phyloP scores from a whole-genome alignment of 2,329 filamentous ascomycete species.

The Pseudogymnoascus sp. region DNA sequence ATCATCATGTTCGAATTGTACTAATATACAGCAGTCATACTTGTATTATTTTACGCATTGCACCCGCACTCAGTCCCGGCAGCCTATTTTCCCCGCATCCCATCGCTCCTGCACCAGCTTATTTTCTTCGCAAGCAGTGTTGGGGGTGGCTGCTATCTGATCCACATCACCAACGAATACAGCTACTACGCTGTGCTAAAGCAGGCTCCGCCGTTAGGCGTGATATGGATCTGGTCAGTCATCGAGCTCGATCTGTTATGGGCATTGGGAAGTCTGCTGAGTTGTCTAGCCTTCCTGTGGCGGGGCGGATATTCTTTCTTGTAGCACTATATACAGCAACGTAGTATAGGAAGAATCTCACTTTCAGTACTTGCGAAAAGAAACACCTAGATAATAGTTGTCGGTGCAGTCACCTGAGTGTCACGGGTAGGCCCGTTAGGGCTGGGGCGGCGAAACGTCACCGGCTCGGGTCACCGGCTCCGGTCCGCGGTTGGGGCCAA shows the following conservation, averaged over 20 bases:
- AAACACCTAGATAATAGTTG: neutral
- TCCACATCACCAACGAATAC: constrained; percentile 70
- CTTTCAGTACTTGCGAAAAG: neutral
- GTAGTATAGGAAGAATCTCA: neutral
- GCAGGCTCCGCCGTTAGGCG: constrained; percentile 77
- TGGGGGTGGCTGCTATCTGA: constrained; percentile 64
- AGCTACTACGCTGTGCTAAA: constrained; percentile 89
- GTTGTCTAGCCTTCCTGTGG: constrained; percentile 22
- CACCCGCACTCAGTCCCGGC: constrained; percentile 35
- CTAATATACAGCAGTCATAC: constrained; percentile 27
- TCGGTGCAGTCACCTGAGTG: neutral
- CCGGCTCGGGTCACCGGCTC: neutral
- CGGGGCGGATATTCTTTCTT: constrained; percentile 20
- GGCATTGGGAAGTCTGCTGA: constrained; percentile 48
- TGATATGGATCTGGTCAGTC: constrained; percentile 87
- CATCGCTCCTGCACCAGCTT: constrained; percentile 42
- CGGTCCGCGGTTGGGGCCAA: neutral
- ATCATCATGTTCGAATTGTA: constrained; percentile 11
- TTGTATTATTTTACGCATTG: constrained; percentile 26
- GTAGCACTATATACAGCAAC: constrained; percentile 10
- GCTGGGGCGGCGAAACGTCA: neutral
- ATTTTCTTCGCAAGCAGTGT: constrained; percentile 58
- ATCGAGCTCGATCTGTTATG: constrained; percentile 70
- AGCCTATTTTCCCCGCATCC: constrained; percentile 41
- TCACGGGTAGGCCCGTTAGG: neutral